A percentile compares a stretch with the other conserved stretches of the same genome.
Evolutionary conservation across 208 protist species (phyloP).

Genomic region (Leishmania guyanensis): DNA sequence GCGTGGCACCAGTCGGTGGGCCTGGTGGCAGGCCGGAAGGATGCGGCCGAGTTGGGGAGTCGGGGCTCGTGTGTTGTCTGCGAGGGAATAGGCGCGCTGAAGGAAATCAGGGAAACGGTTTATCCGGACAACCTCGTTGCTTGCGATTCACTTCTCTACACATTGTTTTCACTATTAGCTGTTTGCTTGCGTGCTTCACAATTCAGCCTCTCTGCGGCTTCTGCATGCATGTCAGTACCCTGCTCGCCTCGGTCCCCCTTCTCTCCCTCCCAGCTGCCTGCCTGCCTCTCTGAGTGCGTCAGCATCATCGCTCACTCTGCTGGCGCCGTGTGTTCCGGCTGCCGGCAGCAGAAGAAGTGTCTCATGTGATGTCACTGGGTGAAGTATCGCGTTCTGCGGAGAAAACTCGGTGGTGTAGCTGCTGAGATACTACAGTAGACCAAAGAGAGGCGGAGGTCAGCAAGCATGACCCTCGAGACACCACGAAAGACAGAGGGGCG

Average conservation of each 20-base stretch:
- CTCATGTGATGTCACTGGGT: neutral
- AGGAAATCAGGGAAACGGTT: neutral
- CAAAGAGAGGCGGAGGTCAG: neutral
- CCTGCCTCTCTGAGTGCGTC: neutral
- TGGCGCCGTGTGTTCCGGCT: neutral
- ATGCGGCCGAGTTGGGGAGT: neutral
- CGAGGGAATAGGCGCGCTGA: neutral
- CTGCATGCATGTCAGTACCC: neutral
- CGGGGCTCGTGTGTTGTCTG: neutral
- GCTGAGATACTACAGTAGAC: neutral
- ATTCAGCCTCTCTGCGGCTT: neutral
- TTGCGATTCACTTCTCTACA: neutral
- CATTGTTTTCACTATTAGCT: neutral
- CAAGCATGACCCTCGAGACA: neutral
- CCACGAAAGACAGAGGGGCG: no score
- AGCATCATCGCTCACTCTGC: neutral
- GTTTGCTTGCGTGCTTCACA: neutral
- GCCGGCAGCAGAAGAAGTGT: neutral
- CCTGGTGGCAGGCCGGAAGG: neutral
- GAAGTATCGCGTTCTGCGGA: neutral
- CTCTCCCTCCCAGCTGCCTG: neutral
- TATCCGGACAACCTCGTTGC: neutral
- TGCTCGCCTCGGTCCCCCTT: neutral
- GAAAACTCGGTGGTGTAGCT: neutral
- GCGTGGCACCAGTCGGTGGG: neutral